Evolutionary conservation across 495 filamentous ascomycete species (phyloP), one percentile per base, ranked within the genome.

Genomic region (Aspergillus nidulans): DNA sequence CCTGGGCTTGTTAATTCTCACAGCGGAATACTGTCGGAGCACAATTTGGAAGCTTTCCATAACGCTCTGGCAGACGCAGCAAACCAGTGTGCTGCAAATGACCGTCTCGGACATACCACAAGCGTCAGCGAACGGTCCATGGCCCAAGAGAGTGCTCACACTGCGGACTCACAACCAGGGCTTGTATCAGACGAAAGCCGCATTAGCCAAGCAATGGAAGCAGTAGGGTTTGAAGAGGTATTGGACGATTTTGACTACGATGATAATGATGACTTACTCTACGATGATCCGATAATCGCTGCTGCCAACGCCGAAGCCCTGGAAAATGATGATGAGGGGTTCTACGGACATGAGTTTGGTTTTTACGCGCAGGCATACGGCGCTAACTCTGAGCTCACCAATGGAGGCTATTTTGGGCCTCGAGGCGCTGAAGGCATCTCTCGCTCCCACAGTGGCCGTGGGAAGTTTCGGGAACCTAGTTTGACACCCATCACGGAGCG

Each of bases 281-380:
- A 86, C 51, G 90, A 97, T 62, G 91, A 96, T 58, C 79, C 83
- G 39, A 95, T 98, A 64, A 90, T 97, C 56, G 95, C 92, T 0
- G 94, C 87, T 23, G 94, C 94, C 18, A 98, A 98, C 59, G 92
- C 92, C 6, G 90, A 92, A 62, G 94, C 88, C 19, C 78, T 98
- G 4, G 94, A 94, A 42, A 90, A 88, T 57, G 94, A 98, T 60
- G 84, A 85, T 15, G 92, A 96, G 45, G 92, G 89, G 6, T 92
- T 91, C 72, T 98, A 98, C 64, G 95, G 94, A 3, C 87, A 91
- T 58, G 94, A 98, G 67, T 98, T 98, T 59, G 92, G 91, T n/a
- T 98, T 98, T 70, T 97, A 94, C 65, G 90, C 92, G 10, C 70
- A 74, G 18, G 81, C 83, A n/a, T 77, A 84, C 4, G 62, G 77